phyloP scores from a whole-genome alignment of 1,284 basidiomycete species.

The Coniophora puteana region DNA sequence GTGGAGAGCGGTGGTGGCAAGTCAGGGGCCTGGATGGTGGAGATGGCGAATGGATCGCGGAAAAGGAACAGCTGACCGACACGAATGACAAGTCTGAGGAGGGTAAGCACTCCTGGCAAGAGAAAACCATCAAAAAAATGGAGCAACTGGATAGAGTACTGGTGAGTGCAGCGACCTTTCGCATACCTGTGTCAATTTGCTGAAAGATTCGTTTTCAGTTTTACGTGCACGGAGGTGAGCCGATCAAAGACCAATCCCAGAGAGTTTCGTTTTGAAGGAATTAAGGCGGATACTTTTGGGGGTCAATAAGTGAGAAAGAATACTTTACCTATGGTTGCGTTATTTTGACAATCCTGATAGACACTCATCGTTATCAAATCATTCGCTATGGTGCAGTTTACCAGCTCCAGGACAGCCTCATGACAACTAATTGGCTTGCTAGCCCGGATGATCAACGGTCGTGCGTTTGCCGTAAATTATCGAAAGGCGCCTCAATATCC shows the following conservation, averaged over 20 bases:
- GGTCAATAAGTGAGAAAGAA: constrained; percentile 51
- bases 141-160: constrained; percentile 53
- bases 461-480: constrained; percentile 64
- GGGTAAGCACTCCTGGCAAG: constrained; percentile 32
- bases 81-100: constrained; percentile 15
- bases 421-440: constrained; percentile 2
- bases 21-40: constrained; percentile 64
- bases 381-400: constrained; percentile 47
- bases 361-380: constrained; percentile 70
- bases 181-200: background rate
- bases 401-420: background rate
- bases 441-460: constrained; percentile 72
- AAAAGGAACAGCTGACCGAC: constrained; percentile 42
- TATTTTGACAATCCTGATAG: constrained; percentile 30
- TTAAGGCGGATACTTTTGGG: constrained; percentile 62
- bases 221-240: constrained; percentile 68
- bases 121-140: constrained; percentile 47
- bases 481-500: constrained; percentile 82
- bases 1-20: constrained; percentile 87
- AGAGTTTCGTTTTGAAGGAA: background rate
- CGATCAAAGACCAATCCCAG: too few relatives aligned
- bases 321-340: constrained; percentile 3
- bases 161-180: constrained; percentile 30
- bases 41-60: constrained; percentile 80
- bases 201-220: constrained; percentile 37